phyloP scores from a whole-genome alignment of 768 basidiomycete genomes.

The Pisolithus tinctorius region DNA sequence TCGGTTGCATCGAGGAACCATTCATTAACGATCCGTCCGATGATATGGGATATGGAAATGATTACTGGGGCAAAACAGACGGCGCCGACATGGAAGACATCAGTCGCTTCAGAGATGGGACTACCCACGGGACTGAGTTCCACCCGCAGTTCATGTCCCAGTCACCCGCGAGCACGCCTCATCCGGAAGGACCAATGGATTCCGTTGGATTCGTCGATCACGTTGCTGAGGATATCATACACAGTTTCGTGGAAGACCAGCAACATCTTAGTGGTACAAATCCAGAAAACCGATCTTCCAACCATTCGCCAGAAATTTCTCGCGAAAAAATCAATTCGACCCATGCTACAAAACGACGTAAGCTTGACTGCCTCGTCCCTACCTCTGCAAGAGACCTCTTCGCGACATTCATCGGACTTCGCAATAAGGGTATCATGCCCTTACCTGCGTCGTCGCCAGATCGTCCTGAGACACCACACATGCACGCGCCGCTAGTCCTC shows the following conservation, averaged over 20 bases:
- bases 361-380: slow-evolving; percentile 17
- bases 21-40: slow-evolving; percentile 1
- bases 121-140: neutral
- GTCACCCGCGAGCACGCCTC: no score
- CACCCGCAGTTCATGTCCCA: neutral
- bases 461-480: slow-evolving; percentile 5
- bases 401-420: slow-evolving; percentile 19
- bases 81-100: slow-evolving; percentile 12
- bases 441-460: slow-evolving; percentile 6
- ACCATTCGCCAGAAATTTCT: neutral
- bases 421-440: slow-evolving; percentile 11
- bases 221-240: neutral
- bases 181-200: neutral
- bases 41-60: slow-evolving; percentile 8
- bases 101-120: slow-evolving; percentile 7
- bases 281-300: neutral
- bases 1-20: neutral
- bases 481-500: slow-evolving; percentile 3
- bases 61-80: neutral
- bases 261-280: no score
- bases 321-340: slow-evolving; percentile 1
- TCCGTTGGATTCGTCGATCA: no score
- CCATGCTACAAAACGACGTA: slow-evolving; percentile 17
- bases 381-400: slow-evolving; percentile 21
- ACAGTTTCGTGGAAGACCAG: neutral